These are phyloP conservation scores for Lodderomyces parapsilosis DNA, from an alignment of 1,139 yeast species.

Conservation along the genomic window DNA sequence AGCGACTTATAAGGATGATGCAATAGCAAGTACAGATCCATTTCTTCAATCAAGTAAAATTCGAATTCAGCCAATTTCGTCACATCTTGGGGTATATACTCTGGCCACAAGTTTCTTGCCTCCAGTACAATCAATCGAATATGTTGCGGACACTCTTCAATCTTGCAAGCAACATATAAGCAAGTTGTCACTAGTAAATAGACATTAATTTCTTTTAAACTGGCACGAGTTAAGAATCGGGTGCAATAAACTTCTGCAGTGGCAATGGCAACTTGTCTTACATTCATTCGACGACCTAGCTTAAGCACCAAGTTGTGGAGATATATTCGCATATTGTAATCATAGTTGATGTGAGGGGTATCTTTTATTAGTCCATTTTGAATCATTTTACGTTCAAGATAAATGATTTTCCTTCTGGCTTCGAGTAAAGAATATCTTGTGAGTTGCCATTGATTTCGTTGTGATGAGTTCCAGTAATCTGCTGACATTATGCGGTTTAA, in stretches of 20 bases:
- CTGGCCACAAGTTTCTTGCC: slow-evolving; percentile 93
- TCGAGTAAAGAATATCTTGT: slow-evolving; percentile 41
- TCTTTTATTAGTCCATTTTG: slow-evolving; percentile 48
- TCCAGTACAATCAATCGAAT: slow-evolving; percentile 80
- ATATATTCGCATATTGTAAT: slow-evolving; percentile 64
- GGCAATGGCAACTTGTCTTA: slow-evolving; percentile 81
- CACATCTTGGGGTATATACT: slow-evolving; percentile 86
- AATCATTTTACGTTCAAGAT: slow-evolving; percentile 45
- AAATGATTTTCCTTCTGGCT: slow-evolving; percentile 35
- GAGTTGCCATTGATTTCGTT: slow-evolving; percentile 44
- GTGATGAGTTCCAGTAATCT: slow-evolving; percentile 49
- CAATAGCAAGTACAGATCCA: slow-evolving; percentile 74
- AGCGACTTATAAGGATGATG: slow-evolving; percentile 89
- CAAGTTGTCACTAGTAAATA: slow-evolving; percentile 82
- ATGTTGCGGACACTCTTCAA: slow-evolving; percentile 95
- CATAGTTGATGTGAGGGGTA: slow-evolving; percentile 48
- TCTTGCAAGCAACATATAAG: slow-evolving; percentile 85
- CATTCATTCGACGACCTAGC: slow-evolving; percentile 72
- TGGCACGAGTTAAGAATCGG: slow-evolving; percentile 70
- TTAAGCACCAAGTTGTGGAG: slow-evolving; percentile 68
- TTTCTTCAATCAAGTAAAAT: slow-evolving; percentile 86
- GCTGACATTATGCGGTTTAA: slow-evolving; percentile 35
- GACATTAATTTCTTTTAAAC: slow-evolving; percentile 77
- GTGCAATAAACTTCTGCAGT: slow-evolving; percentile 85
- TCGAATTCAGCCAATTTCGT: slow-evolving; percentile 96